Evolutionary conservation across 345 rosid genomes (phyloP), one percentile per base, ranked within the genome.

Genomic region (Citrus medica): DNA sequence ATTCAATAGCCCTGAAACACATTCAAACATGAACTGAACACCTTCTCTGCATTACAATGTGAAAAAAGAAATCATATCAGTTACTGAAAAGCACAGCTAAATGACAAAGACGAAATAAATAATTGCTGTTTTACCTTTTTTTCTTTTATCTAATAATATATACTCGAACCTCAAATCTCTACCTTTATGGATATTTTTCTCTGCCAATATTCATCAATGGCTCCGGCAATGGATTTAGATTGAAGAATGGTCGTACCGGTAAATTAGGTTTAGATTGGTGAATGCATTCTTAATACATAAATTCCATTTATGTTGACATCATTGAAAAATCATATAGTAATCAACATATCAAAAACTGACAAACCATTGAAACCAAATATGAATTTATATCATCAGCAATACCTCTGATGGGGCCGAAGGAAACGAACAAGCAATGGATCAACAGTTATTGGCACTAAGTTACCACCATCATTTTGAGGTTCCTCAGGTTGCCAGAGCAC

Each of bases 361-460:
- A 76, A 22, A 16, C 30, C 30, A 28, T 28, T 28, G 30, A 28
- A 28, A 28, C 35, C 69, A 65, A 33, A 28, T 56, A 53, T 37
- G 64, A 51, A 79, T 48, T 77, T 71, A 64, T 17, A 73, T 79
- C 42, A 71, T 33, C 67, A 67, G 70, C 38, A 75, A 28, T 90
- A 96, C 99, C 99, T 92, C 88, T 96, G 99, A 90, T 96, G 99
- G 73, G 98, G 92, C 60, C 99, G 97, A 82, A 96, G 99, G 86
- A 94, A 96, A 76, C 78, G 86, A 66, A 92, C 98, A 48, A 96
- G 97, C 89, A 94, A 81, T 1, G 97, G 89, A 85, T 96, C 97
- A 80, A 94, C 99, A 33, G 69, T 77, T 40, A 96, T 91, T n/a
- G 83, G 85, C 62, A 79, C 77, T 35, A 76, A 60, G 81, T 67